Evolutionary conservation across 2,329 filamentous ascomycete species (phyloP).

Genomic region (Aureobasidium sp.): DNA sequence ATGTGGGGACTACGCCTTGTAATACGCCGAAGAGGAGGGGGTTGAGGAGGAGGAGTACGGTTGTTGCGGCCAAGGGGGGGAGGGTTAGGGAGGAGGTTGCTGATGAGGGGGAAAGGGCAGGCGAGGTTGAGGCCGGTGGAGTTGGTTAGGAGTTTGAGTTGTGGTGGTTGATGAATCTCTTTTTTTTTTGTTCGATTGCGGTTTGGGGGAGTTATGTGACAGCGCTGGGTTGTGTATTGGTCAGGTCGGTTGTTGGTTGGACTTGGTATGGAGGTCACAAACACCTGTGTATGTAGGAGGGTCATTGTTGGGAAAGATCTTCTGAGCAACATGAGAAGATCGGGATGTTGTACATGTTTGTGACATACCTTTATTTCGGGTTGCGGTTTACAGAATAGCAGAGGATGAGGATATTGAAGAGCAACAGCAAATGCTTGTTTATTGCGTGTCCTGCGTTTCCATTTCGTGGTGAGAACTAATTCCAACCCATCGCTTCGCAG

Average conservation of each 20-base stretch:
- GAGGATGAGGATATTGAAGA: too few relatives aligned
- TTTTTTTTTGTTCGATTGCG: neutral
- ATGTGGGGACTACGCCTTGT: neutral
- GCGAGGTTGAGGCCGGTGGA: neutral
- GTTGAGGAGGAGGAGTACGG: conserved; percentile 1
- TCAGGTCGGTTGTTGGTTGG: too few relatives aligned
- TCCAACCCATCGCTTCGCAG: neutral
- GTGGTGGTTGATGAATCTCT: neutral
- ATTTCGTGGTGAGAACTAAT: neutral
- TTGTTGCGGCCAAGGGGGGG: neutral
- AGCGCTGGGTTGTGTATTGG: too few relatives aligned
- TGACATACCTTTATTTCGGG: neutral
- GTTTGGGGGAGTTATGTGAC: too few relatives aligned
- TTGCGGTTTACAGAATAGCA: too few relatives aligned
- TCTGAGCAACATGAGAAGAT: neutral
- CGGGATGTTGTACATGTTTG: neutral
- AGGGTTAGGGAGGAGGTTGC: neutral
- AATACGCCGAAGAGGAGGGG: neutral
- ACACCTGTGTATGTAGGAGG: too few relatives aligned
- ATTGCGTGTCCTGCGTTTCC: neutral
- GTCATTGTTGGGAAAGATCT: neutral
- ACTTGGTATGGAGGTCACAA: too few relatives aligned
- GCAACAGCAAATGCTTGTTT: neutral
- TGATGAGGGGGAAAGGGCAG: neutral
- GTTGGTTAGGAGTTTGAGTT: conserved; percentile 9